phyloP scores from a whole-genome alignment of 129 eudicot species.

The Escallonia rubra region DNA sequence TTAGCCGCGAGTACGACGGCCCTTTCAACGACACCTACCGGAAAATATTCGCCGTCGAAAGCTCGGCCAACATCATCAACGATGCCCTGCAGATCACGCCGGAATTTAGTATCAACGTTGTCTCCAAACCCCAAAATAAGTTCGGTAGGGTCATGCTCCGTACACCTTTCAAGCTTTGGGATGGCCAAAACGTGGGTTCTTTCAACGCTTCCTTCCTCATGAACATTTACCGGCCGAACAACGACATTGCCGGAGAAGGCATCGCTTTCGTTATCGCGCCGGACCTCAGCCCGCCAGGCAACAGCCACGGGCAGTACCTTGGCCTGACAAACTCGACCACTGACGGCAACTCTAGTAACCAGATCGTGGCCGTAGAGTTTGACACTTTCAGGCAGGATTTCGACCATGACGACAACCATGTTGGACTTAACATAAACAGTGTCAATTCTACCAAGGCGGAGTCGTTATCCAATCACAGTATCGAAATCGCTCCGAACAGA shows the following conservation, averaged over 20 bases:
- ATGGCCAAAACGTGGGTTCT: constrained; percentile 35
- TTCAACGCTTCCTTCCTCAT: constrained; percentile 57
- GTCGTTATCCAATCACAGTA: constrained; percentile 17
- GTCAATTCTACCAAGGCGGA: constrained; percentile 30
- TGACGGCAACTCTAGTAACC: constrained; percentile 37
- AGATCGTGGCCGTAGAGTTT: constrained; percentile 65
- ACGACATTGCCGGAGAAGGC: constrained; percentile 51
- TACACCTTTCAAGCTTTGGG: constrained; percentile 38
- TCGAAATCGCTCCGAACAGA: constrained; percentile 25
- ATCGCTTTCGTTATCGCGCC: constrained; percentile 66
- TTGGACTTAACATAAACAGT: constrained; percentile 53
- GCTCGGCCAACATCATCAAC: constrained; percentile 12
- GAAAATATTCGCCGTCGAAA: background rate
- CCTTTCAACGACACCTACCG: background rate
- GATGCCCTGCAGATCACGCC: constrained; percentile 71
- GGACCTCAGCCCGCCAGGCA: constrained; percentile 10
- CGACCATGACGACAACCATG: constrained; percentile 61
- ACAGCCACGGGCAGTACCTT: constrained; percentile 56
- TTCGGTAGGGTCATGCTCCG: constrained; percentile 50
- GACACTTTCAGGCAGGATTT: constrained; percentile 57
- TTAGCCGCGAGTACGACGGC: background rate
- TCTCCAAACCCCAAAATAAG: background rate
- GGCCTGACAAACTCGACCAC: constrained; percentile 61
- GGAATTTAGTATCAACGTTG: constrained; percentile 4
- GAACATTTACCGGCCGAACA: constrained; percentile 23